Evolutionary conservation across 202 grass and related monocot species (phyloP), one percentile per base, ranked within the genome.

Genomic region (Digitaria exilis): DNA sequence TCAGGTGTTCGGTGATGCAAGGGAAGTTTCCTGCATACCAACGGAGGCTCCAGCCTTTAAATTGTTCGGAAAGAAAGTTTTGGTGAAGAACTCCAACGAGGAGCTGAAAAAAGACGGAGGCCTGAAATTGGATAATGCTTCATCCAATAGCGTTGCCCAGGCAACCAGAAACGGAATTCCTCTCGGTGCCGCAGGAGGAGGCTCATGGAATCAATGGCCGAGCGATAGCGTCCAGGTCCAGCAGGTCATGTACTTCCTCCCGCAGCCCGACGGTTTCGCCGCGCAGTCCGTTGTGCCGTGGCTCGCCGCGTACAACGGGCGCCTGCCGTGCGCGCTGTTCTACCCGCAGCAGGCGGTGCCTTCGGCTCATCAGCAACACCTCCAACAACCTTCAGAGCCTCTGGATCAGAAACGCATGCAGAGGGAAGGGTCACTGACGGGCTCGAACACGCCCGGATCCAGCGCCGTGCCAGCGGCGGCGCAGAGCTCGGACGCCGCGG

Each of bases 21-120:
- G 82, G 86, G 84, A 69, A 76, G 79, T 37, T 17, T 72, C 76
- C 25, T 85, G 65, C 56, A n/a, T 44, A 59, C 86, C 68, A 80
- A 84, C n/a, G n/a, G n/a, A 82, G 32, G 77, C 81, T 72, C 71
- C 87, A n/a, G 81, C 44, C 59, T 61, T 97, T 4, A 94, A 88
- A 84, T 87, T 94, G 44, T 97, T 97, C 13, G 91, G 91, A n/a
- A 94, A 88, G 82, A 91, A 80, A 60, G 94, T 97, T 22, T 24
- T 43, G n/a, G 75, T 89, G 50, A 84, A 74, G 30, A 73, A 85
- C 74, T 44, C 79, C 5, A 48, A 73, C 9, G 71, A 62, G 10
- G 69, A 32, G 52, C 76, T 52, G 30, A 69, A 63, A 22, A 75
- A 68, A 15, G 13, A 30, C 7, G 37, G 19, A 8, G 76, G 54